These are phyloP conservation scores for Penicillium cosmopolitanum DNA, from an alignment of 495 filamentous ascomycete species.

Conservation along the genomic window DNA sequence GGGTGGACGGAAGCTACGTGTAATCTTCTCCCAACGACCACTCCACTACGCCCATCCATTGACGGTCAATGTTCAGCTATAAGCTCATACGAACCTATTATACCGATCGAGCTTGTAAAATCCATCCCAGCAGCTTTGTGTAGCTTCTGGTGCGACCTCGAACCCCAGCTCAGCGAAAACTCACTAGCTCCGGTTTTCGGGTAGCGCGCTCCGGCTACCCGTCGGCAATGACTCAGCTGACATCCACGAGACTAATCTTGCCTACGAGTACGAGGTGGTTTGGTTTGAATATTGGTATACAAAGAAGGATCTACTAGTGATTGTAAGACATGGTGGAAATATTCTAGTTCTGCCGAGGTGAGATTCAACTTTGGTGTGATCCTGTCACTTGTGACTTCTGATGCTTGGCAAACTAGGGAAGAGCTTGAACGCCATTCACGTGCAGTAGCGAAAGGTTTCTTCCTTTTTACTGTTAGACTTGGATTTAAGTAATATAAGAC, in stretches of 20 bases:
- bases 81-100: background rate
- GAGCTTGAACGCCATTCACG: too few species aligned
- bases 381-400: too few species aligned
- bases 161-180: constrained; percentile 28
- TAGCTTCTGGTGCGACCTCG: constrained; percentile 13
- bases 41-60: constrained; percentile 19
- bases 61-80: constrained; percentile 14
- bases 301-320: too few species aligned
- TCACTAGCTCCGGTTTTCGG: constrained; percentile 33
- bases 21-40: constrained; percentile 14
- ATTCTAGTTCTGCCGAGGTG: too few species aligned
- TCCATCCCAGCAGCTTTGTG: background rate
- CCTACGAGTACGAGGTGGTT: too few species aligned
- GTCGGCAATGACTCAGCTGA: constrained; percentile 33
- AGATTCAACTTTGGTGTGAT: too few species aligned
- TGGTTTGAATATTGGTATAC: too few species aligned
- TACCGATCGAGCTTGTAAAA: constrained; percentile 9
- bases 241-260: constrained; percentile 17
- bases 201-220: constrained; percentile 27
- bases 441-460: too few species aligned
- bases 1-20: constrained; percentile 16
- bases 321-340: too few species aligned
- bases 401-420: too few species aligned
- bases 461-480: too few species aligned
- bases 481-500: too few species aligned